Conservation (phyloP, 139 green algal genomes). For the Parachlorella kessleri region DNA sequence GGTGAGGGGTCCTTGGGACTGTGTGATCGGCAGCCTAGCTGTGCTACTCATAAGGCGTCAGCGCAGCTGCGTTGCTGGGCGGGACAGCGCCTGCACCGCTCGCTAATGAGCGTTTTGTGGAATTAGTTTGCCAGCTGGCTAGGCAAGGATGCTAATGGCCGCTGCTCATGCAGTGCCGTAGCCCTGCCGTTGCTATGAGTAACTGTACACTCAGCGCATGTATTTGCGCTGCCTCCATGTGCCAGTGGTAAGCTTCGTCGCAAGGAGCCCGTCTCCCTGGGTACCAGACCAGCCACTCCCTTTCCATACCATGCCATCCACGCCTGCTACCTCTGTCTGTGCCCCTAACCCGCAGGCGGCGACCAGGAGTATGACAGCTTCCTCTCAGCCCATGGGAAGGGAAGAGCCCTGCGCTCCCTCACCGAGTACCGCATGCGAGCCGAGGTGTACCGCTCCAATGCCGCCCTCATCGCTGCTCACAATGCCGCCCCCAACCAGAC, state of each 20-base stretch:
- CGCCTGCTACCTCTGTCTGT: background rate
- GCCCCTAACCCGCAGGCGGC: background rate
- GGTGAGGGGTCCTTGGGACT: no score
- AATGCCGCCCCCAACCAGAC: constrained; percentile 21
- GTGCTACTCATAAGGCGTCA: no score
- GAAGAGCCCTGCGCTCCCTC: constrained; percentile 8
- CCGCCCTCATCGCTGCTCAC: constrained; percentile 24
- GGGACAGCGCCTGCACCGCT: no score
- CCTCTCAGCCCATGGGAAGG: constrained; percentile 24
- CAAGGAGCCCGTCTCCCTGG: background rate
- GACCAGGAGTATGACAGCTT: constrained; percentile 49
- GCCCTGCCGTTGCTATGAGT: no score
- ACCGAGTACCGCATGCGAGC: constrained; percentile 36
- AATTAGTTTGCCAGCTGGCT: no score
- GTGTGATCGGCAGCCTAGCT: no score
- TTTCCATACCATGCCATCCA: background rate
- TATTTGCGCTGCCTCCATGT: background rate
- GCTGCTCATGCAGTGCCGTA: no score
- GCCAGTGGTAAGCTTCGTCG: background rate
- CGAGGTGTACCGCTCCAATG: constrained; percentile 31
- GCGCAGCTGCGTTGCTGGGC: no score
- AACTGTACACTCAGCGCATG: background rate
- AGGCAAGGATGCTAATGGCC: no score
- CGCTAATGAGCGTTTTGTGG: no score
- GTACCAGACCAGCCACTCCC: background rate